Evolutionary conservation across 1,284 basidiomycete species (phyloP), one percentile per base, ranked within the genome.

Genomic region (Fomitopsis palustris): DNA sequence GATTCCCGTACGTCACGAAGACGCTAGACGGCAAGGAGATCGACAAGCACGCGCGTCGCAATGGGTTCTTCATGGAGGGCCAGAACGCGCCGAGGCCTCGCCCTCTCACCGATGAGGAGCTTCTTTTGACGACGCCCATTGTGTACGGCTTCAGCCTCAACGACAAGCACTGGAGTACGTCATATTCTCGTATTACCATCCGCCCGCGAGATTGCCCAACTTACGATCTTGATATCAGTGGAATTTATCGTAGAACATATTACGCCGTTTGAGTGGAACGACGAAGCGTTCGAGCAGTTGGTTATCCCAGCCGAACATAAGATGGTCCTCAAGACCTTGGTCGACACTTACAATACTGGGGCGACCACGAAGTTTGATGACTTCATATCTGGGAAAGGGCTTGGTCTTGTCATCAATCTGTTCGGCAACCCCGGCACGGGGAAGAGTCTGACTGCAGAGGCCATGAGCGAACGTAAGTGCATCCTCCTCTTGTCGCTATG

Each of bases 311-410:
- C 73, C 0, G 77, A 77, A 47, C 77, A 81, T 53, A 86, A 85
- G 72, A 70, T 75, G 10, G 76, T 86, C 3, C 74, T 87, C 9
- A 79, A 79, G 53, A 82, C 83, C 0, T 77, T 86, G 2, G 79
- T 86, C 14, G 82, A 84, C 63, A 78, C 81, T 0, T 83, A 86
- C 63, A 79, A 78, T 65, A 72, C 74, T 2, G 78, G 78, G 43
- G 61, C 78, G 2, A 77, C 78, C 5, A 58, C 63, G 16, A 65
- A 69, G 56, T 83, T 86, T 59, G 83, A 86, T 60, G 84, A 86
- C 65, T 85, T 86, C 62, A 81, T 86, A 61, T 76, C 81, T 64
- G 84, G 83, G 31, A 86, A 87, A 65, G 85, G 85, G 1, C 78
- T 82, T 21, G 85, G 84, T 2, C 75, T 87, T 19, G 81, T 86